A percentile compares a stretch with the other conserved stretches of the same genome.
These are phyloP conservation scores for Hyphopichia buzzinii DNA, from an alignment of 1,139 yeast genomes.

Conservation along the genomic window DNA sequence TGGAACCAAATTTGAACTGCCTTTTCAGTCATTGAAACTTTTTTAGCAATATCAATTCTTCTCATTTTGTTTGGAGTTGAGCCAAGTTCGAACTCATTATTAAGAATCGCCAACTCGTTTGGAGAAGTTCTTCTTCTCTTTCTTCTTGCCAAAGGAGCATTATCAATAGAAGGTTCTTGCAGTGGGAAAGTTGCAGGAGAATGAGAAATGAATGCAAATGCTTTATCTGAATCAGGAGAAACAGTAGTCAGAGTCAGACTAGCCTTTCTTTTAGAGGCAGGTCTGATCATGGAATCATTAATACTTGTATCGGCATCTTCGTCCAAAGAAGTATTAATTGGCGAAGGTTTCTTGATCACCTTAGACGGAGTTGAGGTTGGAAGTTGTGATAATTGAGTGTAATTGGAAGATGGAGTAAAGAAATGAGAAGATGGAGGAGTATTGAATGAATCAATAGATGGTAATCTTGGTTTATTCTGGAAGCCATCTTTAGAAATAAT, in stretches of 20 bases:
- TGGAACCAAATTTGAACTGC: conserved; percentile 99
- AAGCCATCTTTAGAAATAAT: conserved; percentile 22
- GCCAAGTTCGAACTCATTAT: conserved; percentile 72
- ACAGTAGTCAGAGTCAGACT: conserved; percentile 4
- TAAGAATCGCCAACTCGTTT: conserved; percentile 74
- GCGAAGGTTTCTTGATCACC: conserved; percentile 1
- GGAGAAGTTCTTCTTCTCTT: conserved; percentile 95
- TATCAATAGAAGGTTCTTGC: conserved; percentile 83
- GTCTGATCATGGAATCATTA: conserved; percentile 4
- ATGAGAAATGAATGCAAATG: conserved; percentile 89
- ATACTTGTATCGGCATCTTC: conserved; percentile 11
- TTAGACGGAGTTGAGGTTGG: conserved; percentile 13
- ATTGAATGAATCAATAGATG: conserved; percentile 23
- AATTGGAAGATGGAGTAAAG: conserved; percentile 1
- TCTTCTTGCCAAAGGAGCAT: conserved; percentile 86
- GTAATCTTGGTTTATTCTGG: conserved; percentile 16
- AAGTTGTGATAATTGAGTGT: conserved; percentile 6
- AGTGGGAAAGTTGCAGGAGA: conserved; percentile 83
- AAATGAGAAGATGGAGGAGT: conserved; percentile 8
- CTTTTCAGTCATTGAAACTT: conserved; percentile 90
- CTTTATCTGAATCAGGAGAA: conserved; percentile 21
- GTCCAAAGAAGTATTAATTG: conserved; percentile 2
- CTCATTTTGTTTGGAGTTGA: conserved; percentile 78
- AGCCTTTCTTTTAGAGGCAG: not conserved
- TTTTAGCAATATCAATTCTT: conserved; percentile 71